Base-by-base conservation (phyloP, 495 filamentous ascomycete species). In the Tuber borchii region DNA sequence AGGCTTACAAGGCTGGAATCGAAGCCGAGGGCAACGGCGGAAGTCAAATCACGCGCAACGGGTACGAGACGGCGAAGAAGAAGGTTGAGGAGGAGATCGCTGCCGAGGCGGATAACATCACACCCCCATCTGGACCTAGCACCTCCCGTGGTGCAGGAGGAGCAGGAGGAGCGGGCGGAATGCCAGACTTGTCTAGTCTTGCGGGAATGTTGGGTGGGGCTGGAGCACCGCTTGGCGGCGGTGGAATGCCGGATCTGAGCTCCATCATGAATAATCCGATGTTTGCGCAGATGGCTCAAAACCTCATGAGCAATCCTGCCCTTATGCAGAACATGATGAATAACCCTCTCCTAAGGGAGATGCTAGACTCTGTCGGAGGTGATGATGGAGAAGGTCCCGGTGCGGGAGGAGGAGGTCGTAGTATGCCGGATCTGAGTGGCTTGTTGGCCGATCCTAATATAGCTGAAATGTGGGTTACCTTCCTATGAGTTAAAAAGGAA, bases 181-280 rank as follows among this genome's bases (percentile, higher is more conserved):
- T 94, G 90, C 93, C 93, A 4, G 95, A 97, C 83, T 85, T 97
- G 19, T 86, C 87, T 31, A 85, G 87, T 26, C 86, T 97, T 45
- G 92, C 92, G 37, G 86, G 90, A 70, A 92, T 96, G 89, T 84
- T 96, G 75, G 88, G 89, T 39, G 89, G 85, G 31, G 88, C 87
- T 34, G 88, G 87, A 37, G 87, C 84, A 2, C 88, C 85, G 22
- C 89, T 87, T 22, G 89, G 85, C 20, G 89, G 85, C 37, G 92
- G 93, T 56, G 93, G 93, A 48, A 93, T 95, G 91, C 94, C 94
- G 6, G 95, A 97, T 85, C 83, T 99, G 48, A 84, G 88, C 74
- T 87, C 86, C 73, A 89, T 99, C 82, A 97, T 99, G 95, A 93
- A 85, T 85, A 98, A 99, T 86, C 95, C 95, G 65, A 97, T 98